These are phyloP conservation scores for Lactarius hatsudake DNA, from an alignment of 768 basidiomycete species.

Conservation along the genomic window DNA sequence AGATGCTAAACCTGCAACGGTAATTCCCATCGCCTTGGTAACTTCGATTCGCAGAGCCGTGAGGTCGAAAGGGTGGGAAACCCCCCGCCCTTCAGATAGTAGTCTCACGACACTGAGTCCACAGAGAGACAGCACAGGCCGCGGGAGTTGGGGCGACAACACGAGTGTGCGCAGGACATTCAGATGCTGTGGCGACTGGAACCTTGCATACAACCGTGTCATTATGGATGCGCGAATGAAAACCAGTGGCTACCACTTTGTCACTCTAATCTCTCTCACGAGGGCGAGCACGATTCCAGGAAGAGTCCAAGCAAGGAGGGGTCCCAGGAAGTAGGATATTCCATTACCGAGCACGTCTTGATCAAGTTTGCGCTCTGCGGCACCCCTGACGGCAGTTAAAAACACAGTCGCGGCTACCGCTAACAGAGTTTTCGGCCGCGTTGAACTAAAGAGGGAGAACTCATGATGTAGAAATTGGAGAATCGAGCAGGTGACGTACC, in stretches of 20 bases:
- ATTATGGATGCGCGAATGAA: neutral
- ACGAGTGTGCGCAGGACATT: slow-evolving; percentile 66
- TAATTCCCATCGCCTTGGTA: slow-evolving; percentile 38
- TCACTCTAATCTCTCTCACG: slow-evolving; percentile 51
- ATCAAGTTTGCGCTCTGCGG: slow-evolving; percentile 55
- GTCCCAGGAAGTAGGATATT: slow-evolving; percentile 71
- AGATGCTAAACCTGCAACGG: slow-evolving; percentile 38
- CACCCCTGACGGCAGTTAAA: slow-evolving; percentile 53
- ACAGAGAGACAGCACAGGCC: slow-evolving; percentile 61
- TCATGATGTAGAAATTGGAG: neutral
- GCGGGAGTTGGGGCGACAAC: slow-evolving; percentile 62
- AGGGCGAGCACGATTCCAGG: slow-evolving; percentile 68
- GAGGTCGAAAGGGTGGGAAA: slow-evolving; percentile 36
- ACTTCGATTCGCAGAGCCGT: slow-evolving; percentile 41
- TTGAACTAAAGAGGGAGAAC: slow-evolving; percentile 46
- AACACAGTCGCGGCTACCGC: slow-evolving; percentile 68
- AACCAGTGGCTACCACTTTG: slow-evolving; percentile 7
- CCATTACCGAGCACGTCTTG: slow-evolving; percentile 69
- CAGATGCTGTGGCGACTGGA: slow-evolving; percentile 48
- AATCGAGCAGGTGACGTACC: slow-evolving; percentile 26
- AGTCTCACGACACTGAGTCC: slow-evolving; percentile 51
- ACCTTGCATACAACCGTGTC: slow-evolving; percentile 37
- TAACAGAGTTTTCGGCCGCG: slow-evolving; percentile 64
- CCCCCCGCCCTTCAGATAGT: slow-evolving; percentile 41
- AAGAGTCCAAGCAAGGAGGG: slow-evolving; percentile 76